A percentile compares a stretch with the other conserved stretches of the same genome.
Evolutionary conservation across 768 basidiomycete genomes (phyloP).

Genomic region (Trametes gibbosa): DNA sequence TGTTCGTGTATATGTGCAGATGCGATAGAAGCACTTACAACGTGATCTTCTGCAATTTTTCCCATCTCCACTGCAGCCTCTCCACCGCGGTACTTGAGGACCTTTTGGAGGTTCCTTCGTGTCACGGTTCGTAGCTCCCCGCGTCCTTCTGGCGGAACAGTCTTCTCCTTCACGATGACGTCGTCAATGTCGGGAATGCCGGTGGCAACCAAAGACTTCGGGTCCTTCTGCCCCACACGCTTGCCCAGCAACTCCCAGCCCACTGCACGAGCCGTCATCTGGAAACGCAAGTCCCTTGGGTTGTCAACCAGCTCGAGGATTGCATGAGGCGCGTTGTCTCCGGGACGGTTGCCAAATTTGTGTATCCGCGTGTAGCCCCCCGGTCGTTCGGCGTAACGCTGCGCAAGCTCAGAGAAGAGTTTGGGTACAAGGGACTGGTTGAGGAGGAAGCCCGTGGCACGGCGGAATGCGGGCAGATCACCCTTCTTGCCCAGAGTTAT

Average conservation of each 20-base stretch:
- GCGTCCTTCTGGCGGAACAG: slow-evolving; percentile 36
- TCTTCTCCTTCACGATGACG: slow-evolving; percentile 49
- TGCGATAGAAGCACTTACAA: slow-evolving; percentile 45
- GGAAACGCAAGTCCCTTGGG: slow-evolving; percentile 82
- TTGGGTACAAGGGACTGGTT: slow-evolving; percentile 72
- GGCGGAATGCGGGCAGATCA: slow-evolving; percentile 60
- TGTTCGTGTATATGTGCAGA: background rate
- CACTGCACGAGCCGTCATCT: slow-evolving; percentile 83
- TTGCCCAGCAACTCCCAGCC: slow-evolving; percentile 77
- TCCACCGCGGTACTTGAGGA: slow-evolving; percentile 55
- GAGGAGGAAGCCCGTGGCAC: slow-evolving; percentile 78
- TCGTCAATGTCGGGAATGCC: slow-evolving; percentile 46
- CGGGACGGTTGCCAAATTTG: slow-evolving; percentile 83
- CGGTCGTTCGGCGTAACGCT: slow-evolving; percentile 75
- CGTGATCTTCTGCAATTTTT: slow-evolving; percentile 58
- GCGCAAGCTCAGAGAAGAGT: slow-evolving; percentile 75
- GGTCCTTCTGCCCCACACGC: slow-evolving; percentile 44
- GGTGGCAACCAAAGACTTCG: slow-evolving; percentile 47
- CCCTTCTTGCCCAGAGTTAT: slow-evolving; percentile 93
- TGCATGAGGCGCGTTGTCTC: slow-evolving; percentile 92
- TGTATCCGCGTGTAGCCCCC: slow-evolving; percentile 97
- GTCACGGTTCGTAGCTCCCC: slow-evolving; percentile 60
- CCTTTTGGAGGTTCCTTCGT: slow-evolving; percentile 73
- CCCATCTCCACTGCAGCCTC: slow-evolving; percentile 48
- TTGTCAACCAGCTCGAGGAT: slow-evolving; percentile 95